A percentile compares a stretch with the other conserved stretches of the same genome.
Conservation (phyloP, 768 basidiomycete genomes). For the Brasilioporus rufonigricans region DNA sequence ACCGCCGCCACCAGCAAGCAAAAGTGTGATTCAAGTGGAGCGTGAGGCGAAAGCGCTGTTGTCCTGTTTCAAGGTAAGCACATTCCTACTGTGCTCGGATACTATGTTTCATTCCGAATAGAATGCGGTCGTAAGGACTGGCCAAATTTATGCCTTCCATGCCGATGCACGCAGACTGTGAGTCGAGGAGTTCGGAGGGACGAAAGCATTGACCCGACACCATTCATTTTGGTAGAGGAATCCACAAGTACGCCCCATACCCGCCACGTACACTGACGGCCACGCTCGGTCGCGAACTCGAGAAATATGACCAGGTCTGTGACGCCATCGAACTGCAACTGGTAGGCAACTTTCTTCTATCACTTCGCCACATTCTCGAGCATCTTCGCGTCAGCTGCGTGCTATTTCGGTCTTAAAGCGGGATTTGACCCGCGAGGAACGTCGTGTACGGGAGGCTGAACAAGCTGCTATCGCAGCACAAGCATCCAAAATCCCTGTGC, state of each 20-base stretch:
- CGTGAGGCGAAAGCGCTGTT: slow-evolving; percentile 63
- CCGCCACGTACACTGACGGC: slow-evolving; percentile 67
- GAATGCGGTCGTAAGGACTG: slow-evolving; percentile 70
- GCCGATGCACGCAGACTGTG: slow-evolving; percentile 64
- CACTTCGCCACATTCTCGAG: background rate
- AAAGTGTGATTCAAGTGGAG: slow-evolving; percentile 49
- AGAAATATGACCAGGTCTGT: slow-evolving; percentile 77
- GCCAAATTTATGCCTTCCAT: slow-evolving; percentile 69
- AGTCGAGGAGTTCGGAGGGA: slow-evolving; percentile 20
- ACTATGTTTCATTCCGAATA: slow-evolving; percentile 14
- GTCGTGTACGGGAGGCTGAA: slow-evolving; percentile 45
- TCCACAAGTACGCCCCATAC: slow-evolving; percentile 53
- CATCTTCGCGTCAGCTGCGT: slow-evolving; percentile 48
- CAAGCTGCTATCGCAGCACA: slow-evolving; percentile 39
- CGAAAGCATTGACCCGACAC: background rate
- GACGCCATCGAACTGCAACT: slow-evolving; percentile 74
- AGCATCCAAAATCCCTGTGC: slow-evolving; percentile 22
- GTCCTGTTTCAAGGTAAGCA: slow-evolving; percentile 53
- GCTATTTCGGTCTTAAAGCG: slow-evolving; percentile 72
- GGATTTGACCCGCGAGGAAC: slow-evolving; percentile 62
- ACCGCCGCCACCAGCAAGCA: slow-evolving; percentile 46
- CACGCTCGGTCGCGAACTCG: slow-evolving; percentile 68
- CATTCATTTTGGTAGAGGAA: slow-evolving; percentile 41
- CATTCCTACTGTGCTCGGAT: background rate
- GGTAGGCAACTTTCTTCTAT: slow-evolving; percentile 39